Conservation (phyloP, 2,329 filamentous ascomycete genomes). For the Parascedosporium putredinis region DNA sequence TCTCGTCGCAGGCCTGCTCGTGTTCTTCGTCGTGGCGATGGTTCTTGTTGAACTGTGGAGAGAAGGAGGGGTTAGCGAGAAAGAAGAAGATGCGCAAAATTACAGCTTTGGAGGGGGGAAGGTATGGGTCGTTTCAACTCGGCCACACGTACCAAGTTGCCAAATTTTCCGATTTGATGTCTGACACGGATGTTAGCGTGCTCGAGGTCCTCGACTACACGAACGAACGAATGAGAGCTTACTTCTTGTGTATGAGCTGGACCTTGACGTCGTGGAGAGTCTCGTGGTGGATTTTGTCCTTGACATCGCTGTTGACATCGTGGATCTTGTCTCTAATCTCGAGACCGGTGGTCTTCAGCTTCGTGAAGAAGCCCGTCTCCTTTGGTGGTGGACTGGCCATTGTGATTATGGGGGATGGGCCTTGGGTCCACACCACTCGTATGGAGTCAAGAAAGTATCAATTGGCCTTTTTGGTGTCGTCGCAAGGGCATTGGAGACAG, state of each 20-base stretch:
- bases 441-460: too few species aligned
- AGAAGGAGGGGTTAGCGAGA: too few species aligned
- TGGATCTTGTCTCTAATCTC: slow-evolving; percentile 47
- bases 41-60: slow-evolving; percentile 60
- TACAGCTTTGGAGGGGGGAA: too few species aligned
- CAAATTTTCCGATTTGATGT: slow-evolving; percentile 52
- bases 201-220: not conserved
- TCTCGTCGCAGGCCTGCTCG: slow-evolving; percentile 72
- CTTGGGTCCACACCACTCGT: too few species aligned
- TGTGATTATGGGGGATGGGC: too few species aligned
- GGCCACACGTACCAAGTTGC: slow-evolving; percentile 39
- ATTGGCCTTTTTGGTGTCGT: too few species aligned
- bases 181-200: slow-evolving; percentile 14
- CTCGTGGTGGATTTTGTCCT: not conserved
- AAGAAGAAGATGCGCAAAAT: too few species aligned
- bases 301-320: slow-evolving; percentile 26
- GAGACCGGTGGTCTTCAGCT: not conserved
- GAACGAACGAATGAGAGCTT: slow-evolving; percentile 11
- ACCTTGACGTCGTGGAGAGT: slow-evolving; percentile 45
- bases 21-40: slow-evolving; percentile 93
- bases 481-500: too few species aligned
- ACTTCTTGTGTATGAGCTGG: slow-evolving; percentile 50
- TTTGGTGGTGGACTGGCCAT: not conserved
- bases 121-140: too few species aligned
- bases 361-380: not conserved